These are phyloP conservation scores for Trichomonas tenax DNA, from an alignment of 208 protist species.

Conservation along the genomic window DNA sequence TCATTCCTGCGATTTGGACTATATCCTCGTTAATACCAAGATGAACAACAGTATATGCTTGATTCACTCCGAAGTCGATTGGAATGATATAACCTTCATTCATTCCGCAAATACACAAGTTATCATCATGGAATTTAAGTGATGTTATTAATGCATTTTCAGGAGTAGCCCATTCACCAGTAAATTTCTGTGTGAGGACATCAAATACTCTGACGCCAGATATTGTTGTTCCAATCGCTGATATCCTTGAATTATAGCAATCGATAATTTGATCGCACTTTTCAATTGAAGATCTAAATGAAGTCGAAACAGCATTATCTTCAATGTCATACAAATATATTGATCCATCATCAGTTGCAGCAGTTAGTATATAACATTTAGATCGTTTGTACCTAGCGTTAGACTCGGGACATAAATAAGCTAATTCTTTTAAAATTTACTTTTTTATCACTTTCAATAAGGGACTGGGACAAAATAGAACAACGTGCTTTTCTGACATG, in stretches of 20 bases:
- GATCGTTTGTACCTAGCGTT: too few relatives aligned
- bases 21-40: neutral
- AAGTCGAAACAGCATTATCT: neutral
- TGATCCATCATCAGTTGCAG: neutral
- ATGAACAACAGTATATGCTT: neutral
- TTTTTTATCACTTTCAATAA: too few relatives aligned
- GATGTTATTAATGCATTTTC: neutral
- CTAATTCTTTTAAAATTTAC: too few relatives aligned
- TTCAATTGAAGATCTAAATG: neutral
- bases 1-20: neutral
- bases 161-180: neutral
- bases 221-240: too few relatives aligned
- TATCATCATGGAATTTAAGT: neutral
- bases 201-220: neutral
- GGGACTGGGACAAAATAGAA: too few relatives aligned
- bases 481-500: too few relatives aligned
- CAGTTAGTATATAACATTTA: neutral
- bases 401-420: too few relatives aligned
- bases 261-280: neutral
- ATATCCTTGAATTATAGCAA: too few relatives aligned
- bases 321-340: neutral
- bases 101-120: neutral
- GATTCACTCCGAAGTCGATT: neutral
- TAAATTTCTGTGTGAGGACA: neutral
- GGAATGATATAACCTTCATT: neutral